Evolutionary conservation across 192 early-diverging fungal species (phyloP).

Genomic region (Piromyces sp.): DNA sequence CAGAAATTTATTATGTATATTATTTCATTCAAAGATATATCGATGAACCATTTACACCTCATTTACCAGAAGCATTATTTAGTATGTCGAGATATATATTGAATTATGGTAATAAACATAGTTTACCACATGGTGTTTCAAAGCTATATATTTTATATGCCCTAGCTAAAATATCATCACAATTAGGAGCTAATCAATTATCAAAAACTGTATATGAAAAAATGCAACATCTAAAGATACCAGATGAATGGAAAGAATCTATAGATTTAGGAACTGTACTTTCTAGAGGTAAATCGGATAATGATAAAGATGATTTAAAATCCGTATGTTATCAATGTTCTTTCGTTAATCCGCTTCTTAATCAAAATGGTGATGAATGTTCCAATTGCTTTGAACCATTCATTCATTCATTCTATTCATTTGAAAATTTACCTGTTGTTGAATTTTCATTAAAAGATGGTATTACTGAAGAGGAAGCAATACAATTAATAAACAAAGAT

Average conservation of each 20-base stretch:
- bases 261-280: conserved; percentile 26
- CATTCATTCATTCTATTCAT: conserved; percentile 28
- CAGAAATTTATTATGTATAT: conserved; percentile 37
- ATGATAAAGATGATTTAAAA: conserved; percentile 21
- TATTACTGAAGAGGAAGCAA: conserved; percentile 20
- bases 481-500: conserved; percentile 7
- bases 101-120: conserved; percentile 4
- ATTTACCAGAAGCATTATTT: conserved; percentile 22
- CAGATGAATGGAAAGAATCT: conserved; percentile 20
- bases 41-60: conserved; percentile 38
- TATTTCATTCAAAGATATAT: conserved; percentile 23
- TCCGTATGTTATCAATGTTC: conserved; percentile 25
- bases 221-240: conserved; percentile 10
- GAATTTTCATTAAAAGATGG: conserved; percentile 21
- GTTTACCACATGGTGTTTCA: conserved; percentile 22
- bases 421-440: conserved; percentile 26
- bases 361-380: conserved; percentile 21
- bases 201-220: conserved; percentile 22
- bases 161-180: conserved; percentile 24
- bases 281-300: conserved; percentile 17
- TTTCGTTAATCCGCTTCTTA: conserved; percentile 18
- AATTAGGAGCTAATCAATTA: conserved; percentile 22
- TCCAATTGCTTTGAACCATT: conserved; percentile 24
- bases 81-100: conserved; percentile 30
- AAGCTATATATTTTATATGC: conserved; percentile 21